Conservation (phyloP, 352 stramenopile species). For the Sclerospora graminicola region DNA sequence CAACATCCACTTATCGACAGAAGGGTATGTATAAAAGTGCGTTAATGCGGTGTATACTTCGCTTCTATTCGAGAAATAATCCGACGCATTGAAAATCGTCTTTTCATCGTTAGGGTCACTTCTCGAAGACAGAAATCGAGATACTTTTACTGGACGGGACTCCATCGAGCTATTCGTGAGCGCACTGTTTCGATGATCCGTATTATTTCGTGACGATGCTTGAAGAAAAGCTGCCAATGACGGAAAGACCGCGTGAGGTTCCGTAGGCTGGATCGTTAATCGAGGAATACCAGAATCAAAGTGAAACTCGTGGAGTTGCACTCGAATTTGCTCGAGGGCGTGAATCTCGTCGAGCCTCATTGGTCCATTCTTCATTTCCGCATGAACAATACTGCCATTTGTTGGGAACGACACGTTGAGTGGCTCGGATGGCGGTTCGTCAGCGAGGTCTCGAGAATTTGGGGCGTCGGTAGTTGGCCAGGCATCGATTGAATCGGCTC, state of each 20-base stretch:
- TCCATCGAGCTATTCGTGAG: background rate
- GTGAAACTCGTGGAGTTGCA: slow-evolving; percentile 34
- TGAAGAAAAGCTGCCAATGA: slow-evolving; percentile 19
- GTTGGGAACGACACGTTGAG: background rate
- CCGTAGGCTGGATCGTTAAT: slow-evolving; percentile 19
- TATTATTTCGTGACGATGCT: background rate
- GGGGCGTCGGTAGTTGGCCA: background rate
- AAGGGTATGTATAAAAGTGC: slow-evolving; percentile 40
- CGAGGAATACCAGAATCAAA: slow-evolving; percentile 47
- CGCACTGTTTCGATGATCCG: background rate
- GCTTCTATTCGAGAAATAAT: slow-evolving; percentile 14
- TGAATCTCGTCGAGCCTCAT: slow-evolving; percentile 13
- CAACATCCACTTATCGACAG: slow-evolving; percentile 13
- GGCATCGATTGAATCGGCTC: background rate
- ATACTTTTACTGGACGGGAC: background rate
- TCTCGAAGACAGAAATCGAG: background rate
- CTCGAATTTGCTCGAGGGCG: slow-evolving; percentile 21
- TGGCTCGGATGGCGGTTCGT: background rate
- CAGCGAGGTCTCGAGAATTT: background rate
- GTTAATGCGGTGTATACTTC: slow-evolving; percentile 23
- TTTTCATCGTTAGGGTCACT: background rate
- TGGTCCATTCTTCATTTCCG: background rate
- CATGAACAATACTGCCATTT: background rate
- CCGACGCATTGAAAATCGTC: background rate
- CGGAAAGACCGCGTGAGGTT: slow-evolving; percentile 21